A percentile compares a stretch with the other conserved stretches of the same genome.
phyloP scores from a whole-genome alignment of 805 yeast genomes.

The Jamesozyma spencerorum region DNA sequence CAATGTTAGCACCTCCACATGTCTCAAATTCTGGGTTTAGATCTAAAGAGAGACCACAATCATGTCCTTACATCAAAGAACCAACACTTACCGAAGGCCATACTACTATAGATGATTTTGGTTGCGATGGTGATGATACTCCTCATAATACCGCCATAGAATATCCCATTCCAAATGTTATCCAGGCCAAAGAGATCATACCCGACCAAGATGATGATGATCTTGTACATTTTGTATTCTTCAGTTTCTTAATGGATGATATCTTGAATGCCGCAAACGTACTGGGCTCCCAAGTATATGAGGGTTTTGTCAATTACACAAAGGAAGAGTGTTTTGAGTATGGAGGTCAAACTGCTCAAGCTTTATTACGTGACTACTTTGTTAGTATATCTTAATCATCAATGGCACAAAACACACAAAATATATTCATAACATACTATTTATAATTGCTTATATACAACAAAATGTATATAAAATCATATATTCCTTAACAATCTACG shows the following conservation, averaged over 20 bases:
- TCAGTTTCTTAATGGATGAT: constrained; percentile 47
- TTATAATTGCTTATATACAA: not conserved
- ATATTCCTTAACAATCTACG: too few relatives aligned
- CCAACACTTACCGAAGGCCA: constrained; percentile 52
- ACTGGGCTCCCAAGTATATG: constrained; percentile 1
- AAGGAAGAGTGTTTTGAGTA: constrained; percentile 31
- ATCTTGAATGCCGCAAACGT: constrained; percentile 37
- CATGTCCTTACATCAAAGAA: constrained; percentile 19
- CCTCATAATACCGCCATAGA: constrained; percentile 49
- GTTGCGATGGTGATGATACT: constrained; percentile 81
- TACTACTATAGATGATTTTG: constrained; percentile 76
- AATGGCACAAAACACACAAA: not conserved
- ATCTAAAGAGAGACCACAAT: not conserved
- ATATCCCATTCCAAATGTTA: constrained; percentile 70
- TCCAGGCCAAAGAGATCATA: constrained; percentile 35
- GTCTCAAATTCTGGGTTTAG: not conserved
- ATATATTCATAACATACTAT: not conserved
- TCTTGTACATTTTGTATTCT: constrained; percentile 63
- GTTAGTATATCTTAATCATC: not conserved
- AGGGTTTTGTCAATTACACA: constrained; percentile 22
- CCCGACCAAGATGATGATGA: constrained; percentile 12
- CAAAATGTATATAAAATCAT: not conserved
- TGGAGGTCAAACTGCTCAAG: constrained; percentile 37
- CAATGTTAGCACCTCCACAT: constrained; percentile 13
- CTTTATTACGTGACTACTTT: constrained; percentile 34